Evolutionary conservation across 1,284 basidiomycete genomes (phyloP).

Genomic region (Trichosporon sp.): DNA sequence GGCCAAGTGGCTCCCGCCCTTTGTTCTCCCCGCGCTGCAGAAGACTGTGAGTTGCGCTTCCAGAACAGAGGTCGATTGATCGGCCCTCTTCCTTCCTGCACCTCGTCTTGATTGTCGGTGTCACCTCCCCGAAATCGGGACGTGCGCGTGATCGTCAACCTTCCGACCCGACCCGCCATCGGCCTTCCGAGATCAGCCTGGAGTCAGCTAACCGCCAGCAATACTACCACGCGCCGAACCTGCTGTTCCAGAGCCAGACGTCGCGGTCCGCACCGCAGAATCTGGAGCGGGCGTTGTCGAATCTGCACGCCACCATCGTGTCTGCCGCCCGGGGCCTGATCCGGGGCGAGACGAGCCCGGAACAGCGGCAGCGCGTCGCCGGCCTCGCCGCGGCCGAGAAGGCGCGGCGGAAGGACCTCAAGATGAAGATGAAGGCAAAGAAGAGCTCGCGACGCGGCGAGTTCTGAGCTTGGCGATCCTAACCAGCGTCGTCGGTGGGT

Average conservation of each 20-base stretch:
- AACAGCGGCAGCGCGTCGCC: conserved; percentile 35
- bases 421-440: conserved; percentile 32
- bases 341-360: conserved; percentile 34
- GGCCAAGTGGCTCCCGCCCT: conserved; percentile 43
- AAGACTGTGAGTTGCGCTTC: conserved; percentile 32
- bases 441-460: conserved; percentile 19
- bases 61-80: too few relatives aligned
- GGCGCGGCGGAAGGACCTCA: conserved; percentile 27
- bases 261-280: conserved; percentile 40
- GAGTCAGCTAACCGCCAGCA: conserved; percentile 25
- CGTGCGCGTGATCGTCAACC: too few relatives aligned
- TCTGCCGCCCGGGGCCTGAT: conserved; percentile 29
- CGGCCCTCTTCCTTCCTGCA: not conserved
- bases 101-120: too few relatives aligned
- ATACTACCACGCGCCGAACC: conserved; percentile 39
- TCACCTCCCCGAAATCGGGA: too few relatives aligned
- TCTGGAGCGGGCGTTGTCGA: conserved; percentile 25
- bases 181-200: too few relatives aligned
- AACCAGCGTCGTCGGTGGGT: too few relatives aligned
- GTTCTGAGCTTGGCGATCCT: not conserved
- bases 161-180: too few relatives aligned
- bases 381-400: conserved; percentile 31
- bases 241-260: conserved; percentile 39
- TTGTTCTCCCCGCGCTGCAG: conserved; percentile 33
- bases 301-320: conserved; percentile 34